A percentile compares a stretch with the other conserved stretches of the same genome.
phyloP scores from a whole-genome alignment of 2,329 filamentous ascomycete genomes.

The Orbilia javanica region DNA sequence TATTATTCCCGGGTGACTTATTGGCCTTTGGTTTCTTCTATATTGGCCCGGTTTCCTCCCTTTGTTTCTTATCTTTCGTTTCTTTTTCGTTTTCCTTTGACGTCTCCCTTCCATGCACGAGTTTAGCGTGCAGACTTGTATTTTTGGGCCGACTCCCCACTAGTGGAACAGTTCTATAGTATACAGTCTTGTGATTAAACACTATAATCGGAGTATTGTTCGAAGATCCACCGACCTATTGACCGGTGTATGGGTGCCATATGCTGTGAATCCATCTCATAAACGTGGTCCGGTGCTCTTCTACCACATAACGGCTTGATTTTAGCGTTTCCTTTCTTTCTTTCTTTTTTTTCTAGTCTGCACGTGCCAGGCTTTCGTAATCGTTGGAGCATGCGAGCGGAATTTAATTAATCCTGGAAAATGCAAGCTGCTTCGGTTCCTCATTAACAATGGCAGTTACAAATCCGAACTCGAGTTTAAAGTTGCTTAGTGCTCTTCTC shows the following conservation, averaged over 20 bases:
- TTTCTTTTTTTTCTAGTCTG: not conserved
- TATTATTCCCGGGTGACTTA: not conserved
- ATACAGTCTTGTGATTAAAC: conserved; percentile 11
- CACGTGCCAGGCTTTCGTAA: not conserved
- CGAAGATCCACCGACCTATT: not conserved
- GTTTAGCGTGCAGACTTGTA: conserved; percentile 19
- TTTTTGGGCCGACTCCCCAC: conserved; percentile 6
- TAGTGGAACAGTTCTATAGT: conserved; percentile 23
- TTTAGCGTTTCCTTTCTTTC: too few species aligned
- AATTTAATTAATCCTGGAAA: not conserved
- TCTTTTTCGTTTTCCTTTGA: conserved; percentile 14
- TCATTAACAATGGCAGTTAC: conserved; percentile 22
- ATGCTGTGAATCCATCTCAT: not conserved
- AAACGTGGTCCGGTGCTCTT: not conserved
- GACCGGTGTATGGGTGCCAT: not conserved
- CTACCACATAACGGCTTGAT: too few species aligned
- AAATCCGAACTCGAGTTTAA: conserved; percentile 9
- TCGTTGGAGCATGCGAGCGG: not conserved
- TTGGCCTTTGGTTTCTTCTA: conserved; percentile 20
- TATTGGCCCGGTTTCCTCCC: conserved; percentile 29
- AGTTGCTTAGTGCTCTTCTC: not conserved
- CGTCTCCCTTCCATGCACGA: conserved; percentile 4
- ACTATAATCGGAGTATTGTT: not conserved
- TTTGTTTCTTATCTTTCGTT: too few species aligned
- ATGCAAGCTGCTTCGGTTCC: not conserved